These are phyloP conservation scores for Lenwebbia sp. DNA, from an alignment of 345 rosid genomes.

Conservation along the genomic window DNA sequence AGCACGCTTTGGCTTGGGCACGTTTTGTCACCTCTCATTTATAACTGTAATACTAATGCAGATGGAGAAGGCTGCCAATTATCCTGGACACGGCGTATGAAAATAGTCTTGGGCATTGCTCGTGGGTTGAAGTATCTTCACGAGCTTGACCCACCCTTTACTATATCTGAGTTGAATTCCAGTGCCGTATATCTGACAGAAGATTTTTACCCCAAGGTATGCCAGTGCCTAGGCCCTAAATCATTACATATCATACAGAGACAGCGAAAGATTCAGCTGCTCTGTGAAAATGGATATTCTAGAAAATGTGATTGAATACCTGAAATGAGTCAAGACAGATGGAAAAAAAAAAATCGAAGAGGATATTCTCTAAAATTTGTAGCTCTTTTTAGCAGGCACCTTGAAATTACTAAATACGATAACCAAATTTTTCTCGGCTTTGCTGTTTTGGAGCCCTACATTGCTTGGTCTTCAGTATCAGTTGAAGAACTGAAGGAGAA, in stretches of 20 bases:
- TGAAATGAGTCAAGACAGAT: not conserved
- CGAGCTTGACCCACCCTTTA: constrained; percentile 85
- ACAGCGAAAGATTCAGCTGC: not conserved
- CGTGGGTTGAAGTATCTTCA: constrained; percentile 90
- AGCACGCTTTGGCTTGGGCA: not conserved
- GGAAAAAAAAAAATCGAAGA: not conserved
- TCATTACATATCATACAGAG: not conserved
- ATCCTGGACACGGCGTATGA: constrained; percentile 92
- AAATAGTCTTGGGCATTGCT: constrained; percentile 71
- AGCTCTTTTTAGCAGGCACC: not conserved
- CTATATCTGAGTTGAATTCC: constrained; percentile 86
- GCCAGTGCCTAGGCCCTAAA: not conserved
- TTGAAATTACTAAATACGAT: not conserved
- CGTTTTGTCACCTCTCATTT: not conserved
- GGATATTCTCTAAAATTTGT: not conserved
- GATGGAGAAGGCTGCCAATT: constrained; percentile 88
- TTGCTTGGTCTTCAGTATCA: not conserved
- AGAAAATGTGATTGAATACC: not conserved
- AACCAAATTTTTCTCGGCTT: not conserved
- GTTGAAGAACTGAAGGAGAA: not conserved
- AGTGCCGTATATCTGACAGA: constrained; percentile 90
- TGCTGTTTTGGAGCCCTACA: not conserved
- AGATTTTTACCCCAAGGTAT: constrained; percentile 92
- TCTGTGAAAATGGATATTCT: not conserved
- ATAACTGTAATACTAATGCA: constrained; percentile 17